Base-by-base conservation (phyloP, 176 grass and related monocot genomes). In the Echinochloa phyllopogon region DNA sequence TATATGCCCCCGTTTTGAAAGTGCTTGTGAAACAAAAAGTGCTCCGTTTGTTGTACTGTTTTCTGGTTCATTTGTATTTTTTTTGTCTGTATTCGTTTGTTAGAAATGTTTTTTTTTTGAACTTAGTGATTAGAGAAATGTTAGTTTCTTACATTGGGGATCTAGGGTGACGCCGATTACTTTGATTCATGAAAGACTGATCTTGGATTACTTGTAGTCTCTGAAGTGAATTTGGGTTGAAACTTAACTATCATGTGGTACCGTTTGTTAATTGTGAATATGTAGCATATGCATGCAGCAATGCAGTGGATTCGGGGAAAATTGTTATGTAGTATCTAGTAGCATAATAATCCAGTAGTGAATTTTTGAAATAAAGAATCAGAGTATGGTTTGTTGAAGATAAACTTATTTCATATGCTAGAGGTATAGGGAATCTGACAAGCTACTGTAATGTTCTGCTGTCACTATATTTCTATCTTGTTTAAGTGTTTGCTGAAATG, bases 81-180 rank as follows among this genome's bases (percentile, higher is more conserved):
- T 51, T 51, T 16, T 18, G 47, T 10, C 13, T 17, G 47, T 71
- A 33, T 33, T 33, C 29, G 29, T 33, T 33, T 33, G 29, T 33
- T n/a, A n/a, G n/a, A n/a, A n/a, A n/a, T n/a, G n/a, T n/a, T n/a
- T n/a, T n/a, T n/a, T n/a, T n/a, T n/a, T n/a, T n/a, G n/a, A n/a
- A n/a, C n/a, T n/a, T n/a, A n/a, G n/a, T 66, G 66, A 84, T 79
- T 58, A 78, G 56, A 6, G 81, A 79, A 73, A 65, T 5, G 20
- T 21, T 56, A 21, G 38, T 83, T 61, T 79, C 14, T 27, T 65
- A 6, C 39, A 56, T 58, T 69, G 38, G 50, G 16, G 13, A 59
- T 71, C 13, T 39, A 4, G 17, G 2, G 10, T 69, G 72, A 59
- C 45, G 12, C 45, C 23, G 48, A 65, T 59, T 13, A 78, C 29